These are phyloP conservation scores for Saccharomycopsis guyanensis DNA, from an alignment of 805 yeast genomes.

Conservation along the genomic window DNA sequence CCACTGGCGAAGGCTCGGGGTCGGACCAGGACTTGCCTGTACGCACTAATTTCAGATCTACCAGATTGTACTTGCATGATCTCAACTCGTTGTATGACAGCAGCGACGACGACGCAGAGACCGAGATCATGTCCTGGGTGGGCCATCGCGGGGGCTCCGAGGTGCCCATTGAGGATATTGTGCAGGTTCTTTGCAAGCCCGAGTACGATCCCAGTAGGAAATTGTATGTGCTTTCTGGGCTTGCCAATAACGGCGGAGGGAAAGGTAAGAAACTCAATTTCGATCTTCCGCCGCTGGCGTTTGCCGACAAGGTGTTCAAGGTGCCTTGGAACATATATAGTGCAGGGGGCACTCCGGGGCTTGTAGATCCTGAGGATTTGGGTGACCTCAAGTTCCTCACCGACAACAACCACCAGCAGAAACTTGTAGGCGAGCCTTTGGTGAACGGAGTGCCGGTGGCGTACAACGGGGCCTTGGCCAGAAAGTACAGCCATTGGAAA, in stretches of 20 bases:
- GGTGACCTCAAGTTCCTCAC: neutral
- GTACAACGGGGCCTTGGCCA: neutral
- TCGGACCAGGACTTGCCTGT: too few species aligned
- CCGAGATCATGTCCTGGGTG: neutral
- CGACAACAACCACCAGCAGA: neutral
- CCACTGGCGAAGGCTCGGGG: neutral
- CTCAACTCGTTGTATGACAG: neutral
- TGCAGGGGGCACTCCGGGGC: neutral
- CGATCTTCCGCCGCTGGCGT: neutral
- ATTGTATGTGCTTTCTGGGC: neutral
- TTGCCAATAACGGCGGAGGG: neutral
- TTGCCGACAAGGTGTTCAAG: neutral
- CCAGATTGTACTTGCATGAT: neutral
- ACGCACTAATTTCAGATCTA: neutral
- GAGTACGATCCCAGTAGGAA: neutral
- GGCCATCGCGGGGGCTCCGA: neutral
- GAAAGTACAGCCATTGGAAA: neutral
- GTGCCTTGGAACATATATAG: neutral
- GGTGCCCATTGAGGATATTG: neutral
- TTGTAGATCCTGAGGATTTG: neutral
- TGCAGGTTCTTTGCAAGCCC: neutral
- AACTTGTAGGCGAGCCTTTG: neutral
- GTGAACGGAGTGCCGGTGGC: neutral
- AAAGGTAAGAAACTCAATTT: neutral
- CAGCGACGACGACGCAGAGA: neutral